A percentile compares a stretch with the other conserved stretches of the same genome.
phyloP scores from a whole-genome alignment of 2,329 filamentous ascomycete species.

The Pseudophaeomoniella oleicola region DNA sequence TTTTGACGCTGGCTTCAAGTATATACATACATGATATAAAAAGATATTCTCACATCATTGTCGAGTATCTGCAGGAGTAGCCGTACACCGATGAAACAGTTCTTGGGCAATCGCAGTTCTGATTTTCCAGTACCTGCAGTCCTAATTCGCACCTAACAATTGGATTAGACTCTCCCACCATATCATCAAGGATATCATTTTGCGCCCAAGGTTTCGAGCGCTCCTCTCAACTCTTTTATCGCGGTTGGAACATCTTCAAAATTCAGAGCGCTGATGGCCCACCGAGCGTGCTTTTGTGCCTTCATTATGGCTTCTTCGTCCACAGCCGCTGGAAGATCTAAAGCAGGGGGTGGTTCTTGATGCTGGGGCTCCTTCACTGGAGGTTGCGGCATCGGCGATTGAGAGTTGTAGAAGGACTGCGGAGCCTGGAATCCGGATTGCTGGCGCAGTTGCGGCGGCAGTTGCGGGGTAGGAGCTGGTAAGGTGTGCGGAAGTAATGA shows the following conservation, averaged over 20 bases:
- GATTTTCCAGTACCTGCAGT: too few species aligned
- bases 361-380: conserved; percentile 8
- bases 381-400: conserved; percentile 11
- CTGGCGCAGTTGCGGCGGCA: background rate
- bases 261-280: conserved; percentile 90
- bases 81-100: too few species aligned
- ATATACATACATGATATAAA: too few species aligned
- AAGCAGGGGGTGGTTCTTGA: conserved; percentile 3
- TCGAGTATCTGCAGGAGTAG: too few species aligned
- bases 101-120: too few species aligned
- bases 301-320: conserved; percentile 62
- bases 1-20: too few species aligned
- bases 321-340: conserved; percentile 13
- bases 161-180: too few species aligned
- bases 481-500: conserved; percentile 1
- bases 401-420: conserved; percentile 2
- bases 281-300: conserved; percentile 91
- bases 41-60: too few species aligned
- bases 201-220: conserved; percentile 56
- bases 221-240: conserved; percentile 65
- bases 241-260: conserved; percentile 93
- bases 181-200: conserved; percentile 28
- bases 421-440: background rate
- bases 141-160: too few species aligned
- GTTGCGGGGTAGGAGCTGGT: conserved; percentile 3